Base-by-base conservation (phyloP, 2,329 filamentous ascomycete genomes). In the Leptographium lundbergii region DNA sequence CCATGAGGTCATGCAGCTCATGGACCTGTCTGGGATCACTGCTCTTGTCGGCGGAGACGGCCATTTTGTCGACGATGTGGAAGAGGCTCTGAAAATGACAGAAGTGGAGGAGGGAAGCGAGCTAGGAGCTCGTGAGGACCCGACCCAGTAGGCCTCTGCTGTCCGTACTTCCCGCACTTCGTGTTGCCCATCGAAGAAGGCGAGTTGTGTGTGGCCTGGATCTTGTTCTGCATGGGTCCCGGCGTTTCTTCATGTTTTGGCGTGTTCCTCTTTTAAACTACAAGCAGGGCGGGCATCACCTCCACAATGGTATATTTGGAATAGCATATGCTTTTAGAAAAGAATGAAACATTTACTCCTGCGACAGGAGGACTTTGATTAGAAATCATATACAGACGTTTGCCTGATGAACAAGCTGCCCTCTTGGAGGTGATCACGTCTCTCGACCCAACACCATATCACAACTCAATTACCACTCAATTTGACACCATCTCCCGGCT, bases 1-100 rank as follows among this genome's bases (percentile, higher is more conserved):
- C 14, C 75, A 78, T 60, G 73, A 78, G 2, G 86, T 95, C 0
- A 92, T 87, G 77, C 73, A 77, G 56, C 75, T 90, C 57, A 89
- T 97, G 73, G 77, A 84, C 58, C 78, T 81, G 58, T 91, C 88
- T 65, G 92, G 94, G 4, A 96, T 99, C 64, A 81, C 96, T 1
- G 88, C 89, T 1, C 77, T 88, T 57, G 88, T 87, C 60, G 92
- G 92, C 2, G 92, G 91, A 0, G 77, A 81, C 67, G 71, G 77
- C 1, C 85, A 94, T 66, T 96, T 96, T 71, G 87, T 95, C 10
- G 78, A 81, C 27, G 86, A 88, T 64, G 91, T 97, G 1, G 85
- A 91, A 57, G 88, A 95, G 69, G 94, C 94, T 2, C 71, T 99
- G 65, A 81, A 85, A 57, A 75, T 91, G 75, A 89, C 88, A 0